phyloP scores from a whole-genome alignment of 2,329 filamentous ascomycete species.

The Scedosporium apiospermum region DNA sequence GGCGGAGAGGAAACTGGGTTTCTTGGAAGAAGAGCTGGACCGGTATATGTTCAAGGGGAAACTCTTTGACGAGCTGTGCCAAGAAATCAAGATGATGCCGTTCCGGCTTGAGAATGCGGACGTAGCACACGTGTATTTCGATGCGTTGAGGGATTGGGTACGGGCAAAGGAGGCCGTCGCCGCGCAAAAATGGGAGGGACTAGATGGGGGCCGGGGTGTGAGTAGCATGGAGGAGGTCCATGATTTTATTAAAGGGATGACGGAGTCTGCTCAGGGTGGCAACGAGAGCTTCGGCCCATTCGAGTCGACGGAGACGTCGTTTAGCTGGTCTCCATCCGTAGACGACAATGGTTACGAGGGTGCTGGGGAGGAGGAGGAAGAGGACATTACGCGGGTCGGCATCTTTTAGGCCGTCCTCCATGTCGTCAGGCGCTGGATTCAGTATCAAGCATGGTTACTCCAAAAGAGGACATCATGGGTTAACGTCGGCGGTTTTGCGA shows the following conservation, averaged over 20 bases:
- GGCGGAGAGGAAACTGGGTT: not conserved
- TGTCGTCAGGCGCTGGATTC: not conserved
- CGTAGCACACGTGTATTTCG: not conserved
- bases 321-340: not conserved
- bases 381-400: not conserved
- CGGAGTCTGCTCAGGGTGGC: not conserved
- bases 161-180: not conserved
- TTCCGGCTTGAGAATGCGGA: not conserved
- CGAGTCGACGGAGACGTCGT: not conserved
- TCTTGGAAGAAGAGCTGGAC: not conserved
- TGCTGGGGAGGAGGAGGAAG: not conserved
- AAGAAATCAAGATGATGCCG: constrained; percentile 4
- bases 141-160: constrained; percentile 1
- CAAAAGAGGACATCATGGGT: not conserved
- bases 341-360: not conserved
- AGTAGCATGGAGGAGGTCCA: not conserved
- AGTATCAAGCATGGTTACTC: not conserved
- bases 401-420: not conserved
- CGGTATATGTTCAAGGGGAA: not conserved
- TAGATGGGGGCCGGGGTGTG: not conserved
- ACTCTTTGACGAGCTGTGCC: constrained; percentile 4
- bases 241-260: too few species aligned
- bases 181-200: not conserved
- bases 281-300: not conserved
- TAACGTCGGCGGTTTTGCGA: too few species aligned